Conservation (phyloP, 2,329 filamentous ascomycete genomes). For the Pestalotiopsis sp. region DNA sequence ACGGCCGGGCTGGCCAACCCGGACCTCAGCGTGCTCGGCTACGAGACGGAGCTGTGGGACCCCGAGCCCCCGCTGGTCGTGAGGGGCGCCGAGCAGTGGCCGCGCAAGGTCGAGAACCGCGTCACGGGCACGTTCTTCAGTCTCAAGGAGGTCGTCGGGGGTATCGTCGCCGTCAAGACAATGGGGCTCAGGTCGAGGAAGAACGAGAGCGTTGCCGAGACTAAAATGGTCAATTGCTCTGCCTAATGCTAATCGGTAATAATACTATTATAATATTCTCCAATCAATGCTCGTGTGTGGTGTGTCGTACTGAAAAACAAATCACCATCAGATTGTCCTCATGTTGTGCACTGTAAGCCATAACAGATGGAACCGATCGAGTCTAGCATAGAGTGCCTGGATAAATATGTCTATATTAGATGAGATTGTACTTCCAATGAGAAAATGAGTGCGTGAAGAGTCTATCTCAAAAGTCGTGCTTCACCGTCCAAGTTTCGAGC, state of each 20-base stretch:
- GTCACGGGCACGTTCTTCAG: background rate
- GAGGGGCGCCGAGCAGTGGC: background rate
- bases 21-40: conserved; percentile 2
- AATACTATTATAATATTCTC: background rate
- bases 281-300: too few relatives aligned
- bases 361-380: too few relatives aligned
- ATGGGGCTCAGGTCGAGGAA: background rate
- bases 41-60: conserved; percentile 10
- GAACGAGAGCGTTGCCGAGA: background rate
- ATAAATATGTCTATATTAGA: background rate
- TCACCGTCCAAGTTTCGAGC: conserved; percentile 22
- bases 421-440: background rate
- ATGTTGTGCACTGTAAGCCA: too few relatives aligned
- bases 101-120: background rate
- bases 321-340: too few relatives aligned
- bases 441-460: background rate
- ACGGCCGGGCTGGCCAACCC: background rate
- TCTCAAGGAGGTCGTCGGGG: background rate
- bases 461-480: conserved; percentile 2
- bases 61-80: conserved; percentile 3
- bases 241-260: background rate
- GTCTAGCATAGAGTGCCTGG: too few relatives aligned
- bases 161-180: background rate
- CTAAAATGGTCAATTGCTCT: background rate
- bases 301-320: too few relatives aligned